phyloP scores from a whole-genome alignment of 768 basidiomycete species.

The Lactifluus volemus region DNA sequence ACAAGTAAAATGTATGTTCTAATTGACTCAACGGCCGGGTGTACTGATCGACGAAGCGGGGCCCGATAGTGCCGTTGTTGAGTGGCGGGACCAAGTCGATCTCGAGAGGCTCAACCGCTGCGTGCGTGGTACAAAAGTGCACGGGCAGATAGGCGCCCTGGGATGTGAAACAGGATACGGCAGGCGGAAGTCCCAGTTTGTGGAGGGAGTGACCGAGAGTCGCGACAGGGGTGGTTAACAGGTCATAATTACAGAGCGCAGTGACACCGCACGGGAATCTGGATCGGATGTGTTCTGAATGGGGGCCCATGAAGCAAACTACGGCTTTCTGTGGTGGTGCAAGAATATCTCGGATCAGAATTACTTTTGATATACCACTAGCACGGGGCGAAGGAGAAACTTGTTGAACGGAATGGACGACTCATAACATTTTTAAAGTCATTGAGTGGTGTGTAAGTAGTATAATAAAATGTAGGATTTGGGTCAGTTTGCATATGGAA shows the following conservation, averaged over 20 bases:
- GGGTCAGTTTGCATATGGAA: no score
- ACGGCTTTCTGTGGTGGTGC: no score
- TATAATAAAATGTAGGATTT: no score
- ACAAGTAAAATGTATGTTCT: no score
- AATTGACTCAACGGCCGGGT: no score
- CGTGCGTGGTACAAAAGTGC: conserved; percentile 33
- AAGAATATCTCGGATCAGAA: no score
- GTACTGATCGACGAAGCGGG: conserved; percentile 20
- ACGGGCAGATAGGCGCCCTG: conserved; percentile 30
- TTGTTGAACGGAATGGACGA: no score
- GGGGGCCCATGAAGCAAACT: not conserved
- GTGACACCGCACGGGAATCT: conserved; percentile 25
- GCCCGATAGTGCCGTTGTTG: conserved; percentile 23
- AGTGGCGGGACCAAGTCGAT: conserved; percentile 35
- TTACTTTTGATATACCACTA: no score
- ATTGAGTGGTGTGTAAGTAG: no score
- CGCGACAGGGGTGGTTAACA: conserved; percentile 27
- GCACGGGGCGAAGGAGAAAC: no score
- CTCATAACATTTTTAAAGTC: not conserved
- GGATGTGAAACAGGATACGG: conserved; percentile 28
- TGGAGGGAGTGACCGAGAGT: conserved; percentile 28
- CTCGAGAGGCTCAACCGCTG: conserved; percentile 28
- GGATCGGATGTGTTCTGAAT: not conserved
- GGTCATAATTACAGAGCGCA: conserved; percentile 27
- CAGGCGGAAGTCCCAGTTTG: conserved; percentile 27